Evolutionary conservation across 208 protist genomes (phyloP).

Genomic region (Crithidia brevicula): DNA sequence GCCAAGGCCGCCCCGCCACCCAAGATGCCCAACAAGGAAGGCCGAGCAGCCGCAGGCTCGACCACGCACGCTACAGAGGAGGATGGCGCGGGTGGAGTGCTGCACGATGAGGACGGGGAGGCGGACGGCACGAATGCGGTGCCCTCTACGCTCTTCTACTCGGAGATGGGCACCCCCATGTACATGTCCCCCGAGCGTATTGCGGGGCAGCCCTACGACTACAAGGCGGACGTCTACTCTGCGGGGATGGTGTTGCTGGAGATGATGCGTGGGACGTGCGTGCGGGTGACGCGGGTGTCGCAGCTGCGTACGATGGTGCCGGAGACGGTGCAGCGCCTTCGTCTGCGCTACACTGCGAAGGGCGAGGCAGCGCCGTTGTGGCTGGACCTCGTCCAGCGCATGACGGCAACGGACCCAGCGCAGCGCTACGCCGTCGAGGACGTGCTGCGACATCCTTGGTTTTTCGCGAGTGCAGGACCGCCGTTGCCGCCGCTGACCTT

Average conservation of each 20-base stretch:
- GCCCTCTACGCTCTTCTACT: constrained; percentile 50
- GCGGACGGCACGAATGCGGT: background rate
- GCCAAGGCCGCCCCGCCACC: constrained; percentile 36
- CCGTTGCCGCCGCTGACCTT: constrained; percentile 29
- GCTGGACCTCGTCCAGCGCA: constrained; percentile 64
- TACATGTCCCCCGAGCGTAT: constrained; percentile 87
- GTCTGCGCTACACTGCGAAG: constrained; percentile 19
- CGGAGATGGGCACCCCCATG: constrained; percentile 58
- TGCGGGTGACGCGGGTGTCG: constrained; percentile 41
- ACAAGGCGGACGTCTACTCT: constrained; percentile 80
- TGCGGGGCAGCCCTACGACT: constrained; percentile 54
- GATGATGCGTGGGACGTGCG: constrained; percentile 59
- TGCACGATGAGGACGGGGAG: constrained; percentile 4
- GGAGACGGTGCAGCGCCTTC: constrained; percentile 27
- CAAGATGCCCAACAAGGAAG: background rate
- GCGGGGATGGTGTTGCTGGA: constrained; percentile 83
- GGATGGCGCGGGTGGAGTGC: background rate
- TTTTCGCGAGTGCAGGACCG: constrained; percentile 20
- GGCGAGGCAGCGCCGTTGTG: constrained; percentile 27
- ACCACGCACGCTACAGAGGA: background rate
- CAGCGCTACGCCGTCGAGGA: constrained; percentile 59
- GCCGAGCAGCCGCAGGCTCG: background rate
- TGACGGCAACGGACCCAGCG: constrained; percentile 62
- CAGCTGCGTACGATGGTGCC: constrained; percentile 39
- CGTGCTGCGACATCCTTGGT: constrained; percentile 71